phyloP scores from a whole-genome alignment of 2,329 filamentous ascomycete genomes.

The Chlorencoelia australis region DNA sequence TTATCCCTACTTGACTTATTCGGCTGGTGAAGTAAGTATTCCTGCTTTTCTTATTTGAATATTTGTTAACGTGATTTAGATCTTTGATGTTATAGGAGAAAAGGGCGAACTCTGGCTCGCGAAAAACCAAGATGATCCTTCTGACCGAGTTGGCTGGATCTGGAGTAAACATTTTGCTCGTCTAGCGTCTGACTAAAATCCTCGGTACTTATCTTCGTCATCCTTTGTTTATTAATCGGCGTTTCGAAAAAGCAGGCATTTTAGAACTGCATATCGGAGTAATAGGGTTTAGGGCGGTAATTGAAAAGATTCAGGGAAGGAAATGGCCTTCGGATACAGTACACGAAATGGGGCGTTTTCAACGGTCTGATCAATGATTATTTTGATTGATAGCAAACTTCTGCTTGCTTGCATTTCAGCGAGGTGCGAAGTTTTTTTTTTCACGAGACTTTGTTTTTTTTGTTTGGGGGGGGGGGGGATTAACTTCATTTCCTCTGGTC shows the following conservation, averaged over 20 bases:
- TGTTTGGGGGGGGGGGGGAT: not conserved
- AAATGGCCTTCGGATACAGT: not conserved
- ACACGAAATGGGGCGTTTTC: not conserved
- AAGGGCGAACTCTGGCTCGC: conserved; percentile 97
- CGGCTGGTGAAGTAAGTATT: conserved; percentile 68
- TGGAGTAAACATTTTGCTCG: conserved; percentile 96
- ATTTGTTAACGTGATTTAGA: conserved; percentile 33
- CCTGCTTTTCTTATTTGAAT: not conserved
- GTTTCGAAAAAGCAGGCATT: not conserved
- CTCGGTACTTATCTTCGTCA: not conserved
- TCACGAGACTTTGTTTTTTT: not conserved
- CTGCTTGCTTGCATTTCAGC: too few species aligned
- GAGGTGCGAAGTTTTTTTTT: not conserved
- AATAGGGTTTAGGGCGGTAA: not conserved
- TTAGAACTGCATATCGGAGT: not conserved
- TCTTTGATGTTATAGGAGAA: conserved; percentile 87
- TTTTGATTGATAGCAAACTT: too few species aligned
- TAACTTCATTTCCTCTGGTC: too few species aligned
- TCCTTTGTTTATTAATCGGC: not conserved
- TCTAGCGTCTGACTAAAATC: conserved; percentile 30
- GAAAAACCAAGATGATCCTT: conserved; percentile 86
- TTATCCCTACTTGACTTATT: conserved; percentile 92
- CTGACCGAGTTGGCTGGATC: conserved; percentile 82
- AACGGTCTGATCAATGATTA: not conserved
- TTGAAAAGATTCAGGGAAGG: not conserved